Evolutionary conservation across 768 basidiomycete species (phyloP).

Genomic region (Cyathus striatus): DNA sequence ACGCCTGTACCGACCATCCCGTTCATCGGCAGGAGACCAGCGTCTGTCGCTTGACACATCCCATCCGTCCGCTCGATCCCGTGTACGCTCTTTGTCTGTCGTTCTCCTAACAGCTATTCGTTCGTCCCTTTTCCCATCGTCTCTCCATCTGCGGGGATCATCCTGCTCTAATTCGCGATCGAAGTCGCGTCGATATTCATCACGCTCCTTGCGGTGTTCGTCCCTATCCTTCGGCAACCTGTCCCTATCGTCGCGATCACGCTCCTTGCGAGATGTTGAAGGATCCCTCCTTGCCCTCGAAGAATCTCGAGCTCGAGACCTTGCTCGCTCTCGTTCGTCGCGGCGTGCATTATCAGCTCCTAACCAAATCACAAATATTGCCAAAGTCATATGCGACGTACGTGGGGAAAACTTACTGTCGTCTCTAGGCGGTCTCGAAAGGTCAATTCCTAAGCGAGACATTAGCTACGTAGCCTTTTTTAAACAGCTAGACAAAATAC

Average conservation of each 20-base stretch:
- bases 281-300: constrained; percentile 57
- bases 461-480: neutral
- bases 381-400: too few relatives aligned
- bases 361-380: constrained; percentile 22
- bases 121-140: constrained; percentile 80
- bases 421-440: constrained; percentile 46
- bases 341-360: constrained; percentile 50
- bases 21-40: constrained; percentile 64
- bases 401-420: constrained; percentile 46
- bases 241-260: constrained; percentile 37
- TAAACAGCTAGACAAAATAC: too few relatives aligned
- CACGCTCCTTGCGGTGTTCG: constrained; percentile 23
- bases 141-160: constrained; percentile 73
- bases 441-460: constrained; percentile 36
- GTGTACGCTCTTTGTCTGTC: constrained; percentile 38
- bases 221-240: constrained; percentile 24
- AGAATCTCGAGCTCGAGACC: constrained; percentile 60
- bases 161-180: constrained; percentile 53
- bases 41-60: constrained; percentile 46
- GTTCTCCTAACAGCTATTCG: constrained; percentile 59
- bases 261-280: constrained; percentile 45
- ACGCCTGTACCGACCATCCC: constrained; percentile 61
- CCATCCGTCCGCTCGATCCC: constrained; percentile 36
- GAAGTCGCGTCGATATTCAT: constrained; percentile 27
- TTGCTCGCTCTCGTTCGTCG: constrained; percentile 59